Evolutionary conservation across 2,329 filamentous ascomycete genomes (phyloP).

Genomic region (Monilinia vaccinii-corymbosi): DNA sequence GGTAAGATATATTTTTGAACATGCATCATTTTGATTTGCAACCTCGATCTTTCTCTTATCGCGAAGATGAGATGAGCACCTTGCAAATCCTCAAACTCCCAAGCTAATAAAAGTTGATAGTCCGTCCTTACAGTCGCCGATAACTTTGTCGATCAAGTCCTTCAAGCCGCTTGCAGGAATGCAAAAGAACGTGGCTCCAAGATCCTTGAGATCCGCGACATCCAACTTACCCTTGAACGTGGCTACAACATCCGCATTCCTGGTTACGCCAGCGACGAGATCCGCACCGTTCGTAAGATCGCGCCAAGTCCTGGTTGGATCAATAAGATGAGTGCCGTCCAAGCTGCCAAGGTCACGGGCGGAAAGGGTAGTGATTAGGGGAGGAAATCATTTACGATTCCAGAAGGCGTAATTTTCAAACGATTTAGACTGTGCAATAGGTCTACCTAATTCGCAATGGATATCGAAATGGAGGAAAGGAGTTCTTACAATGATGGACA

Average conservation of each 20-base stretch:
- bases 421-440: not conserved
- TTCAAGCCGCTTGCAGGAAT: conserved; percentile 78
- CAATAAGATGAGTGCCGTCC: conserved; percentile 92
- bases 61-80: no score
- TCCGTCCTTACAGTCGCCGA: conserved; percentile 84
- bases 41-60: not conserved
- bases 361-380: conserved; percentile 27
- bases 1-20: conserved; percentile 41
- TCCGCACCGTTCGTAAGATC: conserved; percentile 88
- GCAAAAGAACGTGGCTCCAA: conserved; percentile 89
- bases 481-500: not conserved
- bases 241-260: conserved; percentile 89
- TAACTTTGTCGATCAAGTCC: conserved; percentile 87
- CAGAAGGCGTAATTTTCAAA: not conserved
- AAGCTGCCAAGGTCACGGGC: conserved; percentile 77
- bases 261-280: conserved; percentile 87
- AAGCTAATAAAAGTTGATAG: conserved; percentile 36
- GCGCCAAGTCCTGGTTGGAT: conserved; percentile 85
- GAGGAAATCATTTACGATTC: not conserved
- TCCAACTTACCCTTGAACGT: conserved; percentile 74
- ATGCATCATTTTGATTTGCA: not conserved
- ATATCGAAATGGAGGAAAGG: not conserved
- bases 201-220: conserved; percentile 79
- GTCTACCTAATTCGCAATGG: not conserved
- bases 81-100: not conserved